Base-by-base conservation (phyloP, 768 basidiomycete genomes). In the Coprinellus aureogranulatus region DNA sequence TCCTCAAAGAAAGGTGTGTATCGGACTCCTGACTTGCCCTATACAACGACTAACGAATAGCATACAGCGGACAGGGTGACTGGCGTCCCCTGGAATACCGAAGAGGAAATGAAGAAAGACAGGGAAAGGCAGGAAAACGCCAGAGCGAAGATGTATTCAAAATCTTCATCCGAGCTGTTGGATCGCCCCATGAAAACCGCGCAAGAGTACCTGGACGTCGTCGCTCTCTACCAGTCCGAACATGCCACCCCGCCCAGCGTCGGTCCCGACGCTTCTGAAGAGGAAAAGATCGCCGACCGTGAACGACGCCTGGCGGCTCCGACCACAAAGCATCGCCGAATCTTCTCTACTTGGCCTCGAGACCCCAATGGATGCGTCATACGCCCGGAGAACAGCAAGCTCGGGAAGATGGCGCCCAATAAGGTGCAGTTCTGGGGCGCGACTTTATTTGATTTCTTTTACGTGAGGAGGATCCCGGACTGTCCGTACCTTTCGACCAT, bases 401-500 rank as follows among this genome's bases (percentile, higher is more conserved):
- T n/a, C 2, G 55, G 55, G 12, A 56, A 50, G 55, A 22, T 23
- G 12, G 30, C 30, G 31, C 39, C 39, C 14, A 56, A 75, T 53
- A 64, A 66, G 0, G 27, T 69, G 6, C 62, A 69, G 39, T 59
- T 72, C 12, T 82, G 79, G 79, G 78, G 79, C 41, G 72, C 72
- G 5, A 75, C 76, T 0, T 58, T 79, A 1, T 67, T 70, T 27
- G 76, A 81, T 54, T 79, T 82, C 54, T 80, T 71, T 59, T 54
- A 18, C 1, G 67, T 72, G 18, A 30, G 53, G 0, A 67, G 71
- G 16, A 40, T 70, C 0, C 68, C 71, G 1, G 53, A 59, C 25
- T 1, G 64, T 2, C 4, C 26, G 3, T 37, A 20, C 26, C 56
- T 65, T 6, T 31, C 58, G 11, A 66, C 66, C 5, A 60, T 63